phyloP scores from a whole-genome alignment of 2,329 filamentous ascomycete genomes.

The Paecilomyces sp. region DNA sequence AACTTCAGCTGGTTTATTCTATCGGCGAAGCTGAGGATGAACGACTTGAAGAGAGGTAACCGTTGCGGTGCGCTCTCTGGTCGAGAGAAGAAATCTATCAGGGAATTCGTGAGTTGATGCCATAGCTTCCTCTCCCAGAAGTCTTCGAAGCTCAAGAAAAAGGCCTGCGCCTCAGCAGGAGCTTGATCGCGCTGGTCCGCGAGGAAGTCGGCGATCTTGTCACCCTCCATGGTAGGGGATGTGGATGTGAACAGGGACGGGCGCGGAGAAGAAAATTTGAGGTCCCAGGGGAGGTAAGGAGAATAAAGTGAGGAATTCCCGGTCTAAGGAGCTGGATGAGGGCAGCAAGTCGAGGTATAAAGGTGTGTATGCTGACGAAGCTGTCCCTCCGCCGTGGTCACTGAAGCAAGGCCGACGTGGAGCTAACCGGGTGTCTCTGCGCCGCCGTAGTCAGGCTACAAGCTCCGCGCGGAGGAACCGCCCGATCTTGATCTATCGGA shows the following conservation, averaged over 20 bases:
- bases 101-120: slow-evolving; percentile 91
- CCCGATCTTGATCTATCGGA: background rate
- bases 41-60: slow-evolving; percentile 84
- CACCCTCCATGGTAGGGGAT: slow-evolving; percentile 62
- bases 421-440: slow-evolving; percentile 21
- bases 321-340: background rate
- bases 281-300: slow-evolving; percentile 4
- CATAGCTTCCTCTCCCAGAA: slow-evolving; percentile 98
- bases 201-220: slow-evolving; percentile 87
- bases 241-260: background rate
- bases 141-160: slow-evolving; percentile 89
- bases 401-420: slow-evolving; percentile 8
- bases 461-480: background rate
- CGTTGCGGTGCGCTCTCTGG: slow-evolving; percentile 75
- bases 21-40: slow-evolving; percentile 92
- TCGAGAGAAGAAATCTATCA: slow-evolving; percentile 81
- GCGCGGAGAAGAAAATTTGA: background rate
- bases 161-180: slow-evolving; percentile 77
- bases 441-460: slow-evolving; percentile 10
- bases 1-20: slow-evolving; percentile 99
- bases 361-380: slow-evolving; percentile 4
- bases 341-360: slow-evolving; percentile 5
- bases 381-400: slow-evolving; percentile 4
- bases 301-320: slow-evolving; percentile 1
- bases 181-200: slow-evolving; percentile 81